Conservation (phyloP, 306 rosid genomes). For the Prunus dulcis region DNA sequence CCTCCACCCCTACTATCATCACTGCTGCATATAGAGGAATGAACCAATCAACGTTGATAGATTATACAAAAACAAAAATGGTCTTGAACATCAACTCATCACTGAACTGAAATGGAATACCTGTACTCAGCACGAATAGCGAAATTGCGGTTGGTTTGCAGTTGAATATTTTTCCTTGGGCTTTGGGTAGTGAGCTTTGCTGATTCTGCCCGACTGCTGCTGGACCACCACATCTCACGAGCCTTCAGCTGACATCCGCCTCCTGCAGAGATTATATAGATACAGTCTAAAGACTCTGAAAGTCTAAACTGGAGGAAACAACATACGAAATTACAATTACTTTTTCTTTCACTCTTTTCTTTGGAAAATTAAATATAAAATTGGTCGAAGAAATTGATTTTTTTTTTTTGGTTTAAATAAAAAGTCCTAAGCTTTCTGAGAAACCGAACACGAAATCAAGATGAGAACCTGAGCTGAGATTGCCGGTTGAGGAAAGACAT, state of each 20-base stretch:
- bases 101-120: conserved; percentile 4
- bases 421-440: neutral
- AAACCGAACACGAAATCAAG: neutral
- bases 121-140: conserved; percentile 61
- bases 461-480: too few species aligned
- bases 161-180: conserved; percentile 42
- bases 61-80: neutral
- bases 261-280: conserved; percentile 12
- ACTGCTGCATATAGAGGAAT: conserved; percentile 34
- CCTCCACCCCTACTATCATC: conserved; percentile 62
- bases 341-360: too few species aligned
- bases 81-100: neutral
- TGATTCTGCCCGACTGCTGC: conserved; percentile 31
- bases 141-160: conserved; percentile 38
- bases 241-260: conserved; percentile 58
- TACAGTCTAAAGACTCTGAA: neutral
- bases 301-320: neutral
- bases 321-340: neutral
- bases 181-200: conserved; percentile 46
- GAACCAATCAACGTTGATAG: neutral
- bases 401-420: neutral
- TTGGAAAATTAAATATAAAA: too few species aligned
- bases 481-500: conserved; percentile 1
- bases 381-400: neutral
- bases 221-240: conserved; percentile 41